Conservation (phyloP, 768 basidiomycete genomes). For the Antrodiella citrinella region DNA sequence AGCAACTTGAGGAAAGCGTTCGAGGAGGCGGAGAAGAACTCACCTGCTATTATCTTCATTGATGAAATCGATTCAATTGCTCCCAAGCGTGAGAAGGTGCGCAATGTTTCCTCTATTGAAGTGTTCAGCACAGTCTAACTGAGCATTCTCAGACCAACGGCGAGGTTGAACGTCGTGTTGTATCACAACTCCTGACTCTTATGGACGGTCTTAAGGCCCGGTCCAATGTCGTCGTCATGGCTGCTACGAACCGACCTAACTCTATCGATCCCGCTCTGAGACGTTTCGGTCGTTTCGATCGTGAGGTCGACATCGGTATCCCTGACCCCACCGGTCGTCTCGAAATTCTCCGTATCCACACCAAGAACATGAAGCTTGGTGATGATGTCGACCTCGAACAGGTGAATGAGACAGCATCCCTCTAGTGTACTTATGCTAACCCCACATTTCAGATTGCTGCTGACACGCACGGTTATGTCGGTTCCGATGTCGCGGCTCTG, state of each 20-base stretch:
- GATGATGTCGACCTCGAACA: slow-evolving; percentile 98
- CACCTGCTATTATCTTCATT: slow-evolving; percentile 98
- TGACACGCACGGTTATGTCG: slow-evolving; percentile 99
- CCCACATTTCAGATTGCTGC: slow-evolving; percentile 74
- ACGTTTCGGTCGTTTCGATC: slow-evolving; percentile 98
- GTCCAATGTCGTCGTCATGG: slow-evolving; percentile 99
- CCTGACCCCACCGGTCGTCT: slow-evolving; percentile 98
- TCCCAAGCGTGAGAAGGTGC: slow-evolving; percentile 97
- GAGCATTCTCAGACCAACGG: slow-evolving; percentile 78
- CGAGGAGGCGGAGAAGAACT: slow-evolving; percentile 99
- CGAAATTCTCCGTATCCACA: slow-evolving; percentile 98
- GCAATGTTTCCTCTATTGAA: slow-evolving; percentile 12
- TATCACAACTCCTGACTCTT: slow-evolving; percentile 94
- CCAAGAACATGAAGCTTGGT: slow-evolving; percentile 98
- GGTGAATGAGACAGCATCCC: slow-evolving; percentile 33
- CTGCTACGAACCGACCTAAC: slow-evolving; percentile 97
- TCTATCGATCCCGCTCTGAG: slow-evolving; percentile 98
- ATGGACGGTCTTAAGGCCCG: slow-evolving; percentile 99
- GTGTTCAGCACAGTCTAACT: slow-evolving; percentile 4
- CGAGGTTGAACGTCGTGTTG: slow-evolving; percentile 98
- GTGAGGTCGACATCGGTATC: slow-evolving; percentile 98
- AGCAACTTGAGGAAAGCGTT: slow-evolving; percentile 97
- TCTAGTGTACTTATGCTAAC: slow-evolving; percentile 6
- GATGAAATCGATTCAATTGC: slow-evolving; percentile 99
- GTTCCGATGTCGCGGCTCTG: slow-evolving; percentile 93